Evolutionary conservation across 2,329 filamentous ascomycete genomes (phyloP).

Genomic region (Diaporthe destruens): DNA sequence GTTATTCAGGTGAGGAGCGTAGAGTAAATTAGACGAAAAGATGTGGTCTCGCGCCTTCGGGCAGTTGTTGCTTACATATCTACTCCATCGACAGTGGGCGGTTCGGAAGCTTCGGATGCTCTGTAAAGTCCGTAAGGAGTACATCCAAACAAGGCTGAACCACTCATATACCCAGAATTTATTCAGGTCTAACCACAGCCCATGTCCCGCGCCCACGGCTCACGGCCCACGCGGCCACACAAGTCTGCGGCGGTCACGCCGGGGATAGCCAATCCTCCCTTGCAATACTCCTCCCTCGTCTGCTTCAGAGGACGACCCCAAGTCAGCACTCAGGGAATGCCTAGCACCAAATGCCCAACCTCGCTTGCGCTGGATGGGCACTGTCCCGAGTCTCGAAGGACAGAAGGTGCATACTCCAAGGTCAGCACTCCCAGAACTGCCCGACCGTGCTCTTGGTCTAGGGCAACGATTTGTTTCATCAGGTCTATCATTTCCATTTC

Average conservation of each 20-base stretch:
- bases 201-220: not conserved
- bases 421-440: not conserved
- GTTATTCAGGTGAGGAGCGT: not conserved
- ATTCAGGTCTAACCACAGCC: conserved; percentile 10
- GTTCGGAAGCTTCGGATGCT: conserved; percentile 31
- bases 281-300: too few species aligned
- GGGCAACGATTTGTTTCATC: conserved; percentile 7
- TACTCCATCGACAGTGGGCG: not conserved
- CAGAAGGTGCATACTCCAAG: too few species aligned
- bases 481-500: conserved; percentile 35
- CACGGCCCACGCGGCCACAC: not conserved
- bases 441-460: too few species aligned
- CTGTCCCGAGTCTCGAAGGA: not conserved
- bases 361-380: not conserved
- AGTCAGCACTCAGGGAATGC: conserved; percentile 13
- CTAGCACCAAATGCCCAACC: not conserved
- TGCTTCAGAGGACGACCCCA: not conserved
- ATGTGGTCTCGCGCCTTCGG: not conserved
- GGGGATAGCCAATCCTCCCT: conserved; percentile 13
- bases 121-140: conserved; percentile 19
- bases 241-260: not conserved
- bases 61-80: conserved; percentile 23
- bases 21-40: not conserved
- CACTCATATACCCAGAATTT: conserved; percentile 9
- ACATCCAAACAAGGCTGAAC: conserved; percentile 14